Evolutionary conservation across 2,329 filamentous ascomycete species (phyloP), one percentile per base, ranked within the genome.

Genomic region (Pseudogymnoascus sp.): DNA sequence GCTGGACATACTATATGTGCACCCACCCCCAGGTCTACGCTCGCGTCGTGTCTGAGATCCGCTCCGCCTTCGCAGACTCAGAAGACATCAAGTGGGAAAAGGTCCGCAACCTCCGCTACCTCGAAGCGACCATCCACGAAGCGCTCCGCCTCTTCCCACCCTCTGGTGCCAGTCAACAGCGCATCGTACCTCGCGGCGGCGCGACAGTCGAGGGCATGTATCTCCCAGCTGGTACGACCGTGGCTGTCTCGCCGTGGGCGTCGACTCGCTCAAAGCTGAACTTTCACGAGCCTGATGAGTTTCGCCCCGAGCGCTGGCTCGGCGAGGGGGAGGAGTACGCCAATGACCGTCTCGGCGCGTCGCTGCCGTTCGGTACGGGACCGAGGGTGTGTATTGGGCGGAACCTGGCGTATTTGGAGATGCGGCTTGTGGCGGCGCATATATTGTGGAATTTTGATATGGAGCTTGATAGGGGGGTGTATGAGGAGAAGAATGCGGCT

Each of bases 91-190:
- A 21, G 5, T 58, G 37, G 58, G 42, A 58, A 15, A 27, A 33
- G 7, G 60, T 21, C 64, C 60, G 42, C 59, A 63, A 18, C 65
- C 66, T n/a, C 40, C 55, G 5, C 58, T 62, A 61, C 42, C 61
- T 64, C 10, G 63, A 64, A 63, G 55, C 63, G 2, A 63, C 55
- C 5, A 55, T 62, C 25, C 42, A 58, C 9, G 61, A 62, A n/a
- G 42, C 55, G 6, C 36, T 64, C 12, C 45, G 63, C 10, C 42
- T 60, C 48, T 62, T 62, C 25, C 63, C 60, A 7, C 58, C 61
- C 0, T 71, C 77, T 0, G 76, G 74, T 0, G 69, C 79, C 21
- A 68, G 75, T 0, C 68, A 82, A 0, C 76, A 79, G 48, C 75
- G 80, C 0, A 65, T 76, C 0, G 78, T 80, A 13, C 66, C 64